Conservation (phyloP, 2,329 filamentous ascomycete genomes). For the Botrytis fabae region DNA sequence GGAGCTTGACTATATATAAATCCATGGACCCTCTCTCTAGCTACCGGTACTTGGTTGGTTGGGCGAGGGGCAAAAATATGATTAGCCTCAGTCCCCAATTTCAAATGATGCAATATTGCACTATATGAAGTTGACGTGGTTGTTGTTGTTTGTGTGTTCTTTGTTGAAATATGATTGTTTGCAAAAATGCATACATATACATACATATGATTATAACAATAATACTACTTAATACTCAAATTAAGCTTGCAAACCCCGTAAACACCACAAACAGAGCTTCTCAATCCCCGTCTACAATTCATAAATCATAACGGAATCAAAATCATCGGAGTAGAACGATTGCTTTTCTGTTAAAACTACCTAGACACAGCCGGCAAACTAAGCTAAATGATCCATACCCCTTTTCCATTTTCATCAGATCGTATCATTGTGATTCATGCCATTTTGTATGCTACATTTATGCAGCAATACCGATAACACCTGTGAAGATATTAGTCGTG, state of each 20-base stretch:
- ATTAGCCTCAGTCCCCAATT: background rate
- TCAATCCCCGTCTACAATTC: background rate
- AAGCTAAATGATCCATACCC: slow-evolving; percentile 1
- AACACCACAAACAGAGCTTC: background rate
- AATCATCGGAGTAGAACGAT: background rate
- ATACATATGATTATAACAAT: no score
- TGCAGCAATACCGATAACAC: slow-evolving; percentile 85
- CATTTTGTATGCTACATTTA: slow-evolving; percentile 47
- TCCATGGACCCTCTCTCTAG: background rate
- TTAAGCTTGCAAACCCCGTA: background rate
- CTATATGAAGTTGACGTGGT: background rate
- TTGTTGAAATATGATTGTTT: background rate
- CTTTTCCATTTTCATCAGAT: slow-evolving; percentile 7
- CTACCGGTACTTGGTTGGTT: background rate
- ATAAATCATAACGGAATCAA: background rate
- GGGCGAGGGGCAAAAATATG: background rate
- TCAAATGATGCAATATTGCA: background rate
- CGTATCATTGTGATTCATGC: background rate
- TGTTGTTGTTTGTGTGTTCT: background rate
- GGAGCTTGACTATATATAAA: background rate
- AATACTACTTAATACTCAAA: background rate
- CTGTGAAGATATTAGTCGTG: slow-evolving; percentile 43
- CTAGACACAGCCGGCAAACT: slow-evolving; percentile 7
- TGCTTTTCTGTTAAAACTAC: background rate
- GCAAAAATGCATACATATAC: background rate